Base-by-base conservation (phyloP, 2,329 filamentous ascomycete genomes). In the Talaromyces verruculosus region DNA sequence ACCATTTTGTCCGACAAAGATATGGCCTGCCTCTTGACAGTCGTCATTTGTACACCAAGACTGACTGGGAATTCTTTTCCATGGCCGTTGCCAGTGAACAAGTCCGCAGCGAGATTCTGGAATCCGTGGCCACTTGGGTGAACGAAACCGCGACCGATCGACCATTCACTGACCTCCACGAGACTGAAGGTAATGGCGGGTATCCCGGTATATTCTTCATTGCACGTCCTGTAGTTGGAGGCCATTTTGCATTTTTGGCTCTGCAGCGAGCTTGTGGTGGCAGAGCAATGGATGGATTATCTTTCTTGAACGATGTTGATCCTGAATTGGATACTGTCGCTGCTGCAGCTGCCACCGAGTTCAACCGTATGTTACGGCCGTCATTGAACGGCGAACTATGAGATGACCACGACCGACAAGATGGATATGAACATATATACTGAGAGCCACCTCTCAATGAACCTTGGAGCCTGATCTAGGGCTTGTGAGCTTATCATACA, bases 1-100 rank as follows among this genome's bases (percentile, higher is more conserved):
- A 96, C 79, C 83, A 86, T 68, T 84, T 86, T 15, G 91, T 94
- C 10, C 86, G 91, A 69, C 91, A 96, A 76, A 88, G 86, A 72
- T 96, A 94, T 76, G 92, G 92, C 0, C 80, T 96, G 3, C 92
- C 92, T 0, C 85, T 96, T 7, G 92, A 96, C 77, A 90, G 86
- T 70, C 87, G 92, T 51, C 91, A 95, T 76, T 77, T 94, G 2
- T 95, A 95, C 77, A 90, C 91, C 39, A 96, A 96, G 79, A 92
- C 89, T 35, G 92, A 96, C 78, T 96, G 92, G 92, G 89, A 95
- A 72, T 93, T 96, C 76, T 93, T 95, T 76, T 91, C 91, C 0
- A 92, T 92, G 57, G 91, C 92, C 1, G 89, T 96, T 5, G 87
- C 91, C 3, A 88, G 87, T 70, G 85, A 86, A 74, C 79, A 84